Evolutionary conservation across 768 basidiomycete species (phyloP).

Genomic region (Serendipita sp.): DNA sequence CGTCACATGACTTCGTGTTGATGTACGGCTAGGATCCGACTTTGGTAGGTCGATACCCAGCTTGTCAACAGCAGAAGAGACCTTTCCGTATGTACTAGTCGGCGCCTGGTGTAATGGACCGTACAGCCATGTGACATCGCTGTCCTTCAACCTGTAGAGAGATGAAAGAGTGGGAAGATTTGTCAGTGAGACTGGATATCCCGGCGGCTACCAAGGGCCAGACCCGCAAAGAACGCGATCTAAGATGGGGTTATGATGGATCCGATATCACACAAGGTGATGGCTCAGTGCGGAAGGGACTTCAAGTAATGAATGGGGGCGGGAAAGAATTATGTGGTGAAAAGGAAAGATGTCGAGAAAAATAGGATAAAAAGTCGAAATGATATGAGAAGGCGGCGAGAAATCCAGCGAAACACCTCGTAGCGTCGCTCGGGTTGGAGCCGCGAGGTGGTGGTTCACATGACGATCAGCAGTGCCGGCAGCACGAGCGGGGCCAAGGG

Average conservation of each 20-base stretch:
- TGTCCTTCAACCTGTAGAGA: conserved; percentile 81
- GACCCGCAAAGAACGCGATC: no score
- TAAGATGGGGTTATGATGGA: not conserved
- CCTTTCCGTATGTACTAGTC: not conserved
- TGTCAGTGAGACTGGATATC: not conserved
- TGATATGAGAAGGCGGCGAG: not conserved
- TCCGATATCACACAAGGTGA: not conserved
- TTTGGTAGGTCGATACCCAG: not conserved
- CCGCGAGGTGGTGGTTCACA: conserved; percentile 8
- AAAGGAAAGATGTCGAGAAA: not conserved
- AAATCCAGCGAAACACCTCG: not conserved
- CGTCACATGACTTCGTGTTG: not conserved
- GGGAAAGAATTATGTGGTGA: not conserved
- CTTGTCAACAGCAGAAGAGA: conserved; percentile 1
- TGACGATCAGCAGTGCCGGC: conserved; percentile 2
- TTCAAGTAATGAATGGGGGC: not conserved
- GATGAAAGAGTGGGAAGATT: not conserved
- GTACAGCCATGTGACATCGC: conserved; percentile 98
- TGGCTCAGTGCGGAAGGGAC: not conserved
- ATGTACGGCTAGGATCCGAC: not conserved
- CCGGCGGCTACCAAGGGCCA: no score
- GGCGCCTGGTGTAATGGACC: conserved; percentile 84
- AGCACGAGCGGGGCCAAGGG: not conserved
- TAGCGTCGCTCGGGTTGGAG: not conserved
- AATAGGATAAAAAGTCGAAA: not conserved